These are phyloP conservation scores for Gypsophila paniculata DNA, from an alignment of 179 eudicot species.

Conservation along the genomic window DNA sequence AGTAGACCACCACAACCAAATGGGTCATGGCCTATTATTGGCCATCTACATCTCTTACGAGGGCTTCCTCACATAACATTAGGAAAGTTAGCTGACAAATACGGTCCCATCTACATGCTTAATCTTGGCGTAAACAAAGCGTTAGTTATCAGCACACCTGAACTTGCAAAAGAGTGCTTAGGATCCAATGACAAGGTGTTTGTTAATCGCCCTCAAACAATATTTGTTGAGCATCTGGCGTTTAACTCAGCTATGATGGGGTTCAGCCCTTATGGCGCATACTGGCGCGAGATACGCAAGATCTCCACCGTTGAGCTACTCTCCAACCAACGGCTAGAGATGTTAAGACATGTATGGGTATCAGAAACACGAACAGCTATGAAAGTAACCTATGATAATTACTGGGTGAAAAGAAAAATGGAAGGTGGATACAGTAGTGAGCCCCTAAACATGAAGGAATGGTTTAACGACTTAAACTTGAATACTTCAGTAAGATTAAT, in stretches of 20 bases:
- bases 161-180: slow-evolving; percentile 22
- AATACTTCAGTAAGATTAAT: slow-evolving; percentile 19
- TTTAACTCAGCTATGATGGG: slow-evolving; percentile 19
- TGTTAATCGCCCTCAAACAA: slow-evolving; percentile 3
- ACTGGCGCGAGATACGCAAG: slow-evolving; percentile 26
- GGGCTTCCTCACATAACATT: background rate
- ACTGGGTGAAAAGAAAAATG: background rate
- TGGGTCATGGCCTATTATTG: slow-evolving; percentile 23
- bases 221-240: slow-evolving; percentile 12
- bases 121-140: background rate
- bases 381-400: slow-evolving; percentile 7
- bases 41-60: slow-evolving; percentile 15
- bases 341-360: slow-evolving; percentile 11
- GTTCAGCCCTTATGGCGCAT: slow-evolving; percentile 18
- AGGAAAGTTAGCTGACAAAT: background rate
- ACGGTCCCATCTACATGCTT: background rate
- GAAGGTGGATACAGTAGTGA: background rate
- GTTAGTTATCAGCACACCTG: slow-evolving; percentile 10
- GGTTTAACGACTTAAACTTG: slow-evolving; percentile 27
- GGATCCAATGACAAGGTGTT: slow-evolving; percentile 17
- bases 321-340: slow-evolving; percentile 16
- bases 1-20: slow-evolving; percentile 11
- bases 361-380: slow-evolving; percentile 24
- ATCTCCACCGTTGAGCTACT: slow-evolving; percentile 15
- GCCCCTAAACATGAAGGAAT: slow-evolving; percentile 21